phyloP scores from a whole-genome alignment of 495 filamentous ascomycete genomes.

The Bombardia bombarda region DNA sequence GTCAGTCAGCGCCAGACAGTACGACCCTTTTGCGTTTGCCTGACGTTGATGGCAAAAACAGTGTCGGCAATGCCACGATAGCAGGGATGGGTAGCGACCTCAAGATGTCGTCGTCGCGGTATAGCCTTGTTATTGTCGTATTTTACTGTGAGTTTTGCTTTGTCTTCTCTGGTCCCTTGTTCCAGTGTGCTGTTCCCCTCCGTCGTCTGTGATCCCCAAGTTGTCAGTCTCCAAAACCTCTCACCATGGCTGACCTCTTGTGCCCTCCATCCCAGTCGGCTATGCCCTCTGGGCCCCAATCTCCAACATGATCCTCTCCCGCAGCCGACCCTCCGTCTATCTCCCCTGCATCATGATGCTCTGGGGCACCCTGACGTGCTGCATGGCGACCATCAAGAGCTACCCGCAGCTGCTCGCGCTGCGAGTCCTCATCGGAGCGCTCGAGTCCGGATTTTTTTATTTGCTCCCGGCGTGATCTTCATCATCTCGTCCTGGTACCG shows the following conservation, averaged over 20 bases:
- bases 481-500: constrained; percentile 56
- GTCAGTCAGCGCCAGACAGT: constrained; percentile 7
- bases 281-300: constrained; percentile 44
- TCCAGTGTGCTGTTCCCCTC: no score
- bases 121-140: constrained; percentile 53
- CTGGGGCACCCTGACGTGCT: constrained; percentile 50
- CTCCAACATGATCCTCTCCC: constrained; percentile 3
- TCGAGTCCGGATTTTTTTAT: constrained; percentile 54
- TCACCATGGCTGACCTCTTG: neutral
- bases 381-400: constrained; percentile 40
- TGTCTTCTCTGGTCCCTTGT: no score
- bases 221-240: neutral
- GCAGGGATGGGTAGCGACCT: constrained; percentile 53
- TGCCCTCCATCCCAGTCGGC: constrained; percentile 28
- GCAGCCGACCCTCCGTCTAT: constrained; percentile 39
- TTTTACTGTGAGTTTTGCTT: constrained; percentile 42
- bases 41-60: no score
- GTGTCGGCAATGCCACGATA: constrained; percentile 53
- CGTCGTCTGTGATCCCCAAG: neutral
- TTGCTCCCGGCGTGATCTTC: constrained; percentile 49
- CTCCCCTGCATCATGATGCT: constrained; percentile 44
- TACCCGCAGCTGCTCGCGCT: constrained; percentile 45
- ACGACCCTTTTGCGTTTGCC: no score
- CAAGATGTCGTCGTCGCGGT: constrained; percentile 40
- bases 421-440: constrained; percentile 50